Percentiles rank a stretch among this genome's conserved stretches.
phyloP scores from a whole-genome alignment of 1,284 basidiomycete species.

The Takashimella koratensis region DNA sequence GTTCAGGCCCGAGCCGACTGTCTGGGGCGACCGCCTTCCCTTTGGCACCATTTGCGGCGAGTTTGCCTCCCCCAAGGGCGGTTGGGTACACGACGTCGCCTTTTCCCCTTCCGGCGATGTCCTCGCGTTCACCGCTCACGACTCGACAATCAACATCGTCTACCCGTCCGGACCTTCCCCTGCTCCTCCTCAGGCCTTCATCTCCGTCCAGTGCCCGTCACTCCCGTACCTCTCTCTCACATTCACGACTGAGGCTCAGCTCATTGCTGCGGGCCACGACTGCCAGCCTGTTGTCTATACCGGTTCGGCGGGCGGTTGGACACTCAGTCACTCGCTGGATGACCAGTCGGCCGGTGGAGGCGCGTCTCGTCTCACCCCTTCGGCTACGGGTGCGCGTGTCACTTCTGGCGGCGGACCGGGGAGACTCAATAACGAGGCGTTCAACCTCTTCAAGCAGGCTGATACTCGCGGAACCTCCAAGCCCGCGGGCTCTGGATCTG shows the following conservation, averaged over 20 bases:
- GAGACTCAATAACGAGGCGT: slow-evolving; percentile 87
- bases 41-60: slow-evolving; percentile 98
- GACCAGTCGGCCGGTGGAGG: slow-evolving; percentile 56
- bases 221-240: slow-evolving; percentile 77
- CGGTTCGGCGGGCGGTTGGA: slow-evolving; percentile 70
- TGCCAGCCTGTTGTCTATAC: slow-evolving; percentile 89
- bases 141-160: slow-evolving; percentile 82
- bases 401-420: slow-evolving; percentile 56
- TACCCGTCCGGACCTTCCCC: slow-evolving; percentile 67
- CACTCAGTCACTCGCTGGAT: slow-evolving; percentile 73
- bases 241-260: slow-evolving; percentile 74
- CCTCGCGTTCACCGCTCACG: slow-evolving; percentile 92
- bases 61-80: slow-evolving; percentile 79
- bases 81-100: slow-evolving; percentile 94
- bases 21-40: slow-evolving; percentile 96
- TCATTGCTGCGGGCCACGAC: slow-evolving; percentile 94
- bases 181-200: slow-evolving; percentile 53
- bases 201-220: slow-evolving; percentile 68
- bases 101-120: slow-evolving; percentile 94
- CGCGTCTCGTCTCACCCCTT: slow-evolving; percentile 34
- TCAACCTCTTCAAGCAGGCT: slow-evolving; percentile 90
- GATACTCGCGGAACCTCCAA: slow-evolving; percentile 74
- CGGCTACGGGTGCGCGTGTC: slow-evolving; percentile 43
- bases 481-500: slow-evolving; percentile 29
- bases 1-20: slow-evolving; percentile 73